Evolutionary conservation across 805 yeast genomes (phyloP).

Genomic region (Kodamaea leandrae): DNA sequence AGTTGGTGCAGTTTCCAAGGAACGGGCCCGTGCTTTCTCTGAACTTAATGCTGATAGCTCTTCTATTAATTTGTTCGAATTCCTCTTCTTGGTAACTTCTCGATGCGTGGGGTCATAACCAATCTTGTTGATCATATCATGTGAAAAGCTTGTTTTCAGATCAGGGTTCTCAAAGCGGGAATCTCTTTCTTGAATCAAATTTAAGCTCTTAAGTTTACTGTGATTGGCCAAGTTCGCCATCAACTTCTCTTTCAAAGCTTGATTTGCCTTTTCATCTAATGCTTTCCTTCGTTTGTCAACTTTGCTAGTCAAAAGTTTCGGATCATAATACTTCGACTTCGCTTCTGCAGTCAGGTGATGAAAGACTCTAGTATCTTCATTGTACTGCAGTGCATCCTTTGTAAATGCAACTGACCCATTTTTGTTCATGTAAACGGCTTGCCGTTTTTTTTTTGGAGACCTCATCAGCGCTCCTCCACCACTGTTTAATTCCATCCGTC

Average conservation of each 20-base stretch:
- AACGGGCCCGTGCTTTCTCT: slow-evolving; percentile 15
- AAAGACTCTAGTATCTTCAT: slow-evolving; percentile 25
- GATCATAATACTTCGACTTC: slow-evolving; percentile 40
- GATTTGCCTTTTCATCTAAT: slow-evolving; percentile 28
- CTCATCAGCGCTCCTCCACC: slow-evolving; percentile 53
- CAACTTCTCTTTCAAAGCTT: slow-evolving; percentile 37
- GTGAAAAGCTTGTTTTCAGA: slow-evolving; percentile 18
- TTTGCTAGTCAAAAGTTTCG: slow-evolving; percentile 43
- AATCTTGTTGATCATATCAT: slow-evolving; percentile 35
- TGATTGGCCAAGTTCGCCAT: slow-evolving; percentile 18
- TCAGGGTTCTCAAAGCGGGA: no score
- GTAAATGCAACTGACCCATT: slow-evolving; percentile 17
- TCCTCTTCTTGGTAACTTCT: no score
- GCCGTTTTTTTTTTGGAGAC: slow-evolving; percentile 46
- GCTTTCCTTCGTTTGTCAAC: slow-evolving; percentile 31
- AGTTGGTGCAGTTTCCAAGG: slow-evolving; percentile 16
- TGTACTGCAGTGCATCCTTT: slow-evolving; percentile 15
- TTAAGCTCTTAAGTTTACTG: slow-evolving; percentile 20
- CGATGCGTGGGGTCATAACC: slow-evolving; percentile 64
- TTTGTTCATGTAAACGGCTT: slow-evolving; percentile 40
- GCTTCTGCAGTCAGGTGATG: slow-evolving; percentile 11
- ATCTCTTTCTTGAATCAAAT: slow-evolving; percentile 19
- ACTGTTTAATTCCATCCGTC: slow-evolving; percentile 77
- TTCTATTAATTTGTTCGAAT: slow-evolving; percentile 12
- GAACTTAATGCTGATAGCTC: slow-evolving; percentile 25